A percentile compares a stretch with the other conserved stretches of the same genome.
phyloP scores from a whole-genome alignment of 75 land plant genomes.

The Pinus tabuliformis region DNA sequence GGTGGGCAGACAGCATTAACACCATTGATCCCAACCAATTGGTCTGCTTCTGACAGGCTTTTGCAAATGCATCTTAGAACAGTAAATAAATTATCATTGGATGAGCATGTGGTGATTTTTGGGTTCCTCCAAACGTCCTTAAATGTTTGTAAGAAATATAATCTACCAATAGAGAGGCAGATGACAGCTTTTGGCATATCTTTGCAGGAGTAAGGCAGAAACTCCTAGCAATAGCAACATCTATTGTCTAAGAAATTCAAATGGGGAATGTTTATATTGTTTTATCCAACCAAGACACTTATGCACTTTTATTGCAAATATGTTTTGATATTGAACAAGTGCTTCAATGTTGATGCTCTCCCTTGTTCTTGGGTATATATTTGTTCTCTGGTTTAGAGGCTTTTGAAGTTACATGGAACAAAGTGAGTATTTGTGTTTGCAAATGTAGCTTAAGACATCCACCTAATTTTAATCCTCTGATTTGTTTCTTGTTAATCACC shows the following conservation, averaged over 20 bases:
- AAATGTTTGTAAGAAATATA: background rate
- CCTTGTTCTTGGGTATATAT: background rate
- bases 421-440: background rate
- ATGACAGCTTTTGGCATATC: background rate
- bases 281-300: background rate
- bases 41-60: too few relatives aligned
- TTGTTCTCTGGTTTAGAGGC: background rate
- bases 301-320: background rate
- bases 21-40: too few relatives aligned
- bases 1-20: too few relatives aligned
- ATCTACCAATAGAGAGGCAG: background rate
- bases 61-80: too few relatives aligned
- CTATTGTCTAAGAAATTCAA: background rate
- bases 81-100: too few relatives aligned
- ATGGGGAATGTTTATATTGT: background rate
- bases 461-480: too few relatives aligned
- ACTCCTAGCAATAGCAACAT: background rate
- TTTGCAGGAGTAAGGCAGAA: background rate
- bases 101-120: too few relatives aligned
- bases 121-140: background rate
- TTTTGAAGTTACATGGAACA: background rate
- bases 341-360: background rate
- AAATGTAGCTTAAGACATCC: background rate
- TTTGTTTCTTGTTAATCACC: too few relatives aligned
- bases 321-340: background rate